A percentile compares a stretch with the other conserved stretches of the same genome.
phyloP scores from a whole-genome alignment of 345 rosid species.

The Raphanus sativus region DNA sequence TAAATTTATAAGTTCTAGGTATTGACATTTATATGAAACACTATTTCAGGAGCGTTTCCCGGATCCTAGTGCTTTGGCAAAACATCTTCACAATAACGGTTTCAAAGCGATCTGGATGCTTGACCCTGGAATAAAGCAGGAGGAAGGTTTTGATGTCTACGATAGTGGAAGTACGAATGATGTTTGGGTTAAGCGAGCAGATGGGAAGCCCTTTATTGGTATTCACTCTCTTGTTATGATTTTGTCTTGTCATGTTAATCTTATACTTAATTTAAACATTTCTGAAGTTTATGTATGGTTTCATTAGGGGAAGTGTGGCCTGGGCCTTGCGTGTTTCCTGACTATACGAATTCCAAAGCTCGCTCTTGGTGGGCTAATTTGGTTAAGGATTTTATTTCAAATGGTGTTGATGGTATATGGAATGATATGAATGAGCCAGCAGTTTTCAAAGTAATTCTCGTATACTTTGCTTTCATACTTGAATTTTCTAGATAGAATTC shows the following conservation, averaged over 20 bases:
- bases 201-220: conserved; percentile 73
- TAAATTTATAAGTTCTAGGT: not conserved
- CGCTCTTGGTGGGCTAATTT: conserved; percentile 89
- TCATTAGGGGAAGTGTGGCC: conserved; percentile 94
- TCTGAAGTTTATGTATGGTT: conserved; percentile 17
- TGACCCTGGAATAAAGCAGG: conserved; percentile 86
- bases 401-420: conserved; percentile 98
- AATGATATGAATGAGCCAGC: conserved; percentile 98
- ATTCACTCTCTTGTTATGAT: no score
- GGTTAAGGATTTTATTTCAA: conserved; percentile 71
- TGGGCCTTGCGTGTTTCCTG: conserved; percentile 88
- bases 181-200: conserved; percentile 67
- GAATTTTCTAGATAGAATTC: no score
- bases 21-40: conserved; percentile 17
- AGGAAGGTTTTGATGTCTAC: conserved; percentile 65
- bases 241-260: not conserved
- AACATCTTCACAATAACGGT: conserved; percentile 60
- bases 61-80: conserved; percentile 62
- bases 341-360: conserved; percentile 70
- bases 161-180: conserved; percentile 67
- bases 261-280: not conserved
- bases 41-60: conserved; percentile 61
- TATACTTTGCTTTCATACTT: not conserved
- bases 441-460: conserved; percentile 62
- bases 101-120: conserved; percentile 97